Evolutionary conservation across 1,284 basidiomycete genomes (phyloP), one percentile per base, ranked within the genome.

Genomic region (Lentinus polychrous): DNA sequence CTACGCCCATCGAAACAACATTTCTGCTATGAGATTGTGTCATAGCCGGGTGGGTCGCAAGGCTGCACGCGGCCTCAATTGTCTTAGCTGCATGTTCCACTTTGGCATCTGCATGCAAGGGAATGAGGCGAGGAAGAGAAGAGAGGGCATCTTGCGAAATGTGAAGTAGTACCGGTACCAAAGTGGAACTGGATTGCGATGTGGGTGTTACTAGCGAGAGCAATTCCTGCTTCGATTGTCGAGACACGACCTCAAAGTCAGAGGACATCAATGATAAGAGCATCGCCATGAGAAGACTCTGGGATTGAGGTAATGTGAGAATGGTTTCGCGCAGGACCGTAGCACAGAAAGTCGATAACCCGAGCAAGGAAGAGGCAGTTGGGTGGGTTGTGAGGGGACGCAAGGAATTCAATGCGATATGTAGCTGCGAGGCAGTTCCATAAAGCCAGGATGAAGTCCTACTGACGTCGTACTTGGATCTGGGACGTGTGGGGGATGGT

Each of bases 91-190:
- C 66, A 57, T 89, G 84, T 53, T 78, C 75, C 11, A 91, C 76
- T 60, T 84, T 84, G 10, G 73, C 64, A 55, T 93, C 89, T 12
- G 86, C 77, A 44, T 78, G 80, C 2, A 81, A 78, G 6, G 75
- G 70, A 35, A 94, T 72, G 8, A 87, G 69, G 8, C 81, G 78
- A n/a, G 93, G 90, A 2, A 96, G 69, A 0, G 83, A 70, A n/a
- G 78, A 68, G 31, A 95, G 71, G 50, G 81, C 78, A 38, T 87
- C 81, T 54, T 73, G 68, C 0, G 76, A 78, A 24, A 75, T 77
- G 41, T 75, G 73, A 50, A 79, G 67, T 24, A 82, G 63, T 3
- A 69, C 73, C 52, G 76, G 75, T 22, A 84, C 65, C 8, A 89
- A 62, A 2, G 66, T 54, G 46, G 73, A 66, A 24, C 70, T 71